These are phyloP conservation scores for Sugiyamaella marilandica DNA, from an alignment of 805 yeast genomes.

Conservation along the genomic window DNA sequence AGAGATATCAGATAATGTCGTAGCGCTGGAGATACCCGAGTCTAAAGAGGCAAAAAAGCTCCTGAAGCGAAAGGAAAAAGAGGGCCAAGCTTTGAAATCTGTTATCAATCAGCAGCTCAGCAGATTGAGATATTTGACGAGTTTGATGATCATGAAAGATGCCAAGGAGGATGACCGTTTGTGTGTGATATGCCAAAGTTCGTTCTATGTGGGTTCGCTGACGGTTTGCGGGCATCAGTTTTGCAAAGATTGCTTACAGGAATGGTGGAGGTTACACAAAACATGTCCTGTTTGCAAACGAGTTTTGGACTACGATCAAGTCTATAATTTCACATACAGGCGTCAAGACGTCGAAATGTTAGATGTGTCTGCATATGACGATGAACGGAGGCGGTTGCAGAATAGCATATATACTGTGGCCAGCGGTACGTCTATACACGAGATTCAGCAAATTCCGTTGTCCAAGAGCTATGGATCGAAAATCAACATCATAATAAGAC, in stretches of 20 bases:
- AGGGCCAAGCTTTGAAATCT: slow-evolving; percentile 12
- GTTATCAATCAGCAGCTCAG: slow-evolving; percentile 20
- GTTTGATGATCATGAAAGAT: slow-evolving; percentile 35
- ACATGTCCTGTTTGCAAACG: slow-evolving; percentile 83
- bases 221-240: slow-evolving; percentile 91
- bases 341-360: slow-evolving; percentile 39
- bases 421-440: slow-evolving; percentile 24
- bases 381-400: slow-evolving; percentile 23
- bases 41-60: slow-evolving; percentile 25
- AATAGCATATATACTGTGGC: slow-evolving; percentile 27
- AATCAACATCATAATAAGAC: slow-evolving; percentile 74
- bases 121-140: slow-evolving; percentile 44
- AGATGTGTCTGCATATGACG: slow-evolving; percentile 30
- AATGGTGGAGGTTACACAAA: slow-evolving; percentile 58
- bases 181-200: slow-evolving; percentile 75
- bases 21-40: slow-evolving; percentile 39
- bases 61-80: slow-evolving; percentile 23
- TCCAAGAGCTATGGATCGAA: slow-evolving; percentile 70
- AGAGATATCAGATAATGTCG: slow-evolving; percentile 77
- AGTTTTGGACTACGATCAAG: slow-evolving; percentile 42
- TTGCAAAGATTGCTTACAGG: slow-evolving; percentile 72
- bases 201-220: slow-evolving; percentile 69
- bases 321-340: slow-evolving; percentile 65
- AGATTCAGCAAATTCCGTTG: slow-evolving; percentile 39
- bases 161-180: slow-evolving; percentile 38